Evolutionary conservation across 164 flowering plant genomes (phyloP), one percentile per base, ranked within the genome.

Genomic region (Tetrastigma voinierianum): DNA sequence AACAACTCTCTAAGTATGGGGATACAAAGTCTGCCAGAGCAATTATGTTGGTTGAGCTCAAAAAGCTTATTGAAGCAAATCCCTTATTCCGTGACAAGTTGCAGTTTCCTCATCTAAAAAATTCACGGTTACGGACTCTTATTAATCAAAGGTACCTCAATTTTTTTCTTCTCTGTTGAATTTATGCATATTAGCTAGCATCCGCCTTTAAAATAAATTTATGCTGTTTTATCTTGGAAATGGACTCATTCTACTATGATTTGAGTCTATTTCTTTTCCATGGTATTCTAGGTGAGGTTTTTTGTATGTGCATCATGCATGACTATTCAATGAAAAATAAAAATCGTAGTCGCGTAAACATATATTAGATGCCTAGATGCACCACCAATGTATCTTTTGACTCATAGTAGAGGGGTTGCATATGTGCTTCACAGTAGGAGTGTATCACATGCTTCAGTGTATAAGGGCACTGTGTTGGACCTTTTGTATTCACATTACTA

Each of bases 11-110:
- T 12, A 90, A 87, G 70, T 90, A 90, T 77, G 96, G 95, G 46
- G 95, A 93, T 68, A 89, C 91, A 0, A 86, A 89, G 69, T 90
- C 96, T 70, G 98, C 96, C 4, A 78, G 98, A 62, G 78, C 84
- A 15, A 86, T 82, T 13, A 87, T 93, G 91, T 64, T 87, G 61
- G 87, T 77, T 18, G 96, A 90, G 67, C 85, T 90, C 20, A 93
- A 87, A 78, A 87, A 87, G 82, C 85, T 93, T 52, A 90, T 93
- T 57, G 95, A 89, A 70, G 95, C 93, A 17, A 93, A 93, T 70
- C 98, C 98, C 3, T 71, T 89, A 51, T 87, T 93, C 59, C 91
- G 94, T 40, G 96, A 90, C 46, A 93, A 93, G 76, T 61, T 93
- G 66, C 84, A 82, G 62, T 90, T 90, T 63, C 98, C 98, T 9